Base-by-base conservation (phyloP, 1,284 basidiomycete genomes). In the Limonomyces culmigenus region DNA sequence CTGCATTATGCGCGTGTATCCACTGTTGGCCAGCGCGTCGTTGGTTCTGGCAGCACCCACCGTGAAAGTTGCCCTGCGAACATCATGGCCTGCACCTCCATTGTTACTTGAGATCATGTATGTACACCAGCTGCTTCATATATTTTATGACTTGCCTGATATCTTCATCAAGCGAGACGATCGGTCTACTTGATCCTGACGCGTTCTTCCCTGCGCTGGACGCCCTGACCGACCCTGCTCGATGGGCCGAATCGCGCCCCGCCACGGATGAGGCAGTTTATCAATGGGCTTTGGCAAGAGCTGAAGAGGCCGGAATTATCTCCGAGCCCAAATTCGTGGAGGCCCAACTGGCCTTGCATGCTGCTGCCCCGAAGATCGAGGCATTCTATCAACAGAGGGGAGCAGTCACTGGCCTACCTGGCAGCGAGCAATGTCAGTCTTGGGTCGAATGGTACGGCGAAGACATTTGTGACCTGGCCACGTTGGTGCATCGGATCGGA, bases 401-500 rank as follows among this genome's bases (percentile, higher is more conserved):
- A 52, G 45, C 58, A 57, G 39, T 53, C 46, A 35, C 54, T n/a
- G 52, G 53, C 30, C 16, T 17, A 11, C 10, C 30, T 32, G 2
- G 39, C 41, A 4, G 53, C 56, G 10, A 49, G 50, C 51, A 53
- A 0, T 91, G 88, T 48, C 72, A 64, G 1, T 78, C 77, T 14
- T 93, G 87, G 88, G 76, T 92, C 3, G 83, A 91, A 41, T 91
- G 85, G 79, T 77, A 80, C 45, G 84, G 85, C 0, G 58, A 73
- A 39, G 64, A 73, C 13, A 71, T 81, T 8, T 93, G 88, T 49
- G 73, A 74, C 37, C 64, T 70, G 3, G 70, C 80, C 29, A 68
- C 61, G 3, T 59, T 89, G 35, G 60, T 59, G 31, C 61, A 56
- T 32, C 59, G 83, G 21, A 67, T 68, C 13, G 69, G 69, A 27